Evolutionary conservation across 352 stramenopile genomes (phyloP).

Genomic region (Pythium grandisporangium): DNA sequence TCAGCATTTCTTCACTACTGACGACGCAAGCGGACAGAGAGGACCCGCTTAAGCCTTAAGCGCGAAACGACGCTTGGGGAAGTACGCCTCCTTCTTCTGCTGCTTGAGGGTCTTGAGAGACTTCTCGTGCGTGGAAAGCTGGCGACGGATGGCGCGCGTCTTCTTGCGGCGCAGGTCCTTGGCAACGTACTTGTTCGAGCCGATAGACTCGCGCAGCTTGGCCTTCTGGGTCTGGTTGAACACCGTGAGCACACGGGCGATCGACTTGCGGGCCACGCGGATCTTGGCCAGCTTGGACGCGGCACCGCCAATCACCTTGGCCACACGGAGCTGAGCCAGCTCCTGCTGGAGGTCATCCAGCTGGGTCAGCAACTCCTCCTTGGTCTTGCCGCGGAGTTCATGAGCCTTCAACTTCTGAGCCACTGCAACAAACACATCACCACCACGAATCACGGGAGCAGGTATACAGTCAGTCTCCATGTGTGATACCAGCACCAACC

Average conservation of each 20-base stretch:
- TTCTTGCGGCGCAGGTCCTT: slow-evolving; percentile 98
- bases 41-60: slow-evolving; percentile 98
- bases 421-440: slow-evolving; percentile 14
- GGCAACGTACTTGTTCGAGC: slow-evolving; percentile 95
- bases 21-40: no score
- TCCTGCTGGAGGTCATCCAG: slow-evolving; percentile 98
- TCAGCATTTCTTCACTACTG: no score
- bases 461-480: no score
- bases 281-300: slow-evolving; percentile 99
- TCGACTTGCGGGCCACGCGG: slow-evolving; percentile 97
- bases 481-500: no score
- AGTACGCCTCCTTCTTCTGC: slow-evolving; percentile 95
- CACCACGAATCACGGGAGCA: slow-evolving; percentile 1
- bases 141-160: slow-evolving; percentile 96
- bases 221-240: slow-evolving; percentile 99
- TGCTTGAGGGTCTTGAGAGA: slow-evolving; percentile 91
- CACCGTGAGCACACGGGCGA: slow-evolving; percentile 98
- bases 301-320: slow-evolving; percentile 98
- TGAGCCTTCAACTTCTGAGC: slow-evolving; percentile 93
- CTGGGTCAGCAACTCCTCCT: slow-evolving; percentile 97
- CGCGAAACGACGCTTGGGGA: slow-evolving; percentile 94
- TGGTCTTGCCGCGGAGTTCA: slow-evolving; percentile 96
- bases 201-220: slow-evolving; percentile 92
- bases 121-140: slow-evolving; percentile 94
- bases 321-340: slow-evolving; percentile 95